These are phyloP conservation scores for Termitomyces sp. DNA, from an alignment of 1,284 basidiomycete genomes.

Conservation along the genomic window DNA sequence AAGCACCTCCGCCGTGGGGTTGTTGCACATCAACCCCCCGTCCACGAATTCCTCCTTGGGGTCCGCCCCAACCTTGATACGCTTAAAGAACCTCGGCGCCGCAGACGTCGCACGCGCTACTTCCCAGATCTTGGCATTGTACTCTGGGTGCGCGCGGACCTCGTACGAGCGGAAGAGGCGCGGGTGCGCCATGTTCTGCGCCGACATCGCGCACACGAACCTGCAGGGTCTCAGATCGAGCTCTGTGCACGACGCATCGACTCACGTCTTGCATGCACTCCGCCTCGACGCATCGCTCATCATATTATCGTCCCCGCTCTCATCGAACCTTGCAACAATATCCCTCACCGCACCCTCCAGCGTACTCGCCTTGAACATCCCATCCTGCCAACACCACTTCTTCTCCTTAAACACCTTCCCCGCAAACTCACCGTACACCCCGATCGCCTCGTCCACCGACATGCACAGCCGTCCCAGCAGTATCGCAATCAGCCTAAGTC, in stretches of 20 bases:
- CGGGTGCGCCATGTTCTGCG: not conserved
- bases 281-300: not conserved
- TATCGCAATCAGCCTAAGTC: no score
- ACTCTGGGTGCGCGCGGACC: not conserved
- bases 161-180: constrained; percentile 14
- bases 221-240: not conserved
- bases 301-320: constrained; percentile 1
- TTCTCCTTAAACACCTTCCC: constrained; percentile 7
- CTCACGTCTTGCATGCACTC: constrained; percentile 10
- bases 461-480: constrained; percentile 17
- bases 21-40: constrained; percentile 11
- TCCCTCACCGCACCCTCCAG: constrained; percentile 5
- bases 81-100: constrained; percentile 7
- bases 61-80: constrained; percentile 3
- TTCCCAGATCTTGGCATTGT: constrained; percentile 17
- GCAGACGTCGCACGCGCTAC: constrained; percentile 14
- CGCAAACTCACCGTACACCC: constrained; percentile 8
- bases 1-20: constrained; percentile 9
- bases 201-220: constrained; percentile 11
- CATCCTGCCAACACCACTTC: constrained; percentile 1
- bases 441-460: constrained; percentile 11
- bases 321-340: constrained; percentile 1
- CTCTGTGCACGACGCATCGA: not conserved
- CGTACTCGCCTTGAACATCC: constrained; percentile 1
- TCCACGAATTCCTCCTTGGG: constrained; percentile 9